Conservation (phyloP, 352 stramenopile genomes). For the Pythium biforme region DNA sequence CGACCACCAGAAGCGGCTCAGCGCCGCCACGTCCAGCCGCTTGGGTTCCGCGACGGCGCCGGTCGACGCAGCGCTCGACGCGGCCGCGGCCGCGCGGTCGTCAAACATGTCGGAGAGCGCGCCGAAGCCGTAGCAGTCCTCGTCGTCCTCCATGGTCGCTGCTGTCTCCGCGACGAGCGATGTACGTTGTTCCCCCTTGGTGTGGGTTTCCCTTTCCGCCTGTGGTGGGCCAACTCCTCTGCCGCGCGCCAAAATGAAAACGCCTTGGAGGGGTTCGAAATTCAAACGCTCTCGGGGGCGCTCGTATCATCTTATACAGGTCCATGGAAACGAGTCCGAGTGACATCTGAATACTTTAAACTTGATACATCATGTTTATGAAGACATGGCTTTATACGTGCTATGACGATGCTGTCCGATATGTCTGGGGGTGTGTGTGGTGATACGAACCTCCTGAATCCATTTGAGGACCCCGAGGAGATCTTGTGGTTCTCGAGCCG, state of each 20-base stretch:
- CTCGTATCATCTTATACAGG: slow-evolving; percentile 5
- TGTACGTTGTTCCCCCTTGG: too few relatives aligned
- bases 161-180: too few relatives aligned
- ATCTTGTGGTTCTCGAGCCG: too few relatives aligned
- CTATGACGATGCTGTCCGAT: too few relatives aligned
- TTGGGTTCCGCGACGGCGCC: slow-evolving; percentile 17
- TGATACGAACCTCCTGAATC: not conserved
- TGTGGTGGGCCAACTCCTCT: too few relatives aligned
- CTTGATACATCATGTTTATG: too few relatives aligned
- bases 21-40: slow-evolving; percentile 34
- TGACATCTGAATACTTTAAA: too few relatives aligned
- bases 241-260: slow-evolving; percentile 19
- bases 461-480: too few relatives aligned
- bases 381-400: too few relatives aligned
- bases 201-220: slow-evolving; percentile 9
- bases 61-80: not conserved
- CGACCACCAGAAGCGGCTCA: slow-evolving; percentile 51
- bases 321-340: too few relatives aligned
- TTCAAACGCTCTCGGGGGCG: slow-evolving; percentile 15
- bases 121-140: slow-evolving; percentile 69
- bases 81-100: not conserved
- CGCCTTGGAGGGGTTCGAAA: slow-evolving; percentile 29
- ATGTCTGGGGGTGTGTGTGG: too few relatives aligned
- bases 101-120: slow-evolving; percentile 67
- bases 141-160: slow-evolving; percentile 48